These are phyloP conservation scores for Spencermartinsiella ligniputridi DNA, from an alignment of 1,139 yeast genomes.

Conservation along the genomic window DNA sequence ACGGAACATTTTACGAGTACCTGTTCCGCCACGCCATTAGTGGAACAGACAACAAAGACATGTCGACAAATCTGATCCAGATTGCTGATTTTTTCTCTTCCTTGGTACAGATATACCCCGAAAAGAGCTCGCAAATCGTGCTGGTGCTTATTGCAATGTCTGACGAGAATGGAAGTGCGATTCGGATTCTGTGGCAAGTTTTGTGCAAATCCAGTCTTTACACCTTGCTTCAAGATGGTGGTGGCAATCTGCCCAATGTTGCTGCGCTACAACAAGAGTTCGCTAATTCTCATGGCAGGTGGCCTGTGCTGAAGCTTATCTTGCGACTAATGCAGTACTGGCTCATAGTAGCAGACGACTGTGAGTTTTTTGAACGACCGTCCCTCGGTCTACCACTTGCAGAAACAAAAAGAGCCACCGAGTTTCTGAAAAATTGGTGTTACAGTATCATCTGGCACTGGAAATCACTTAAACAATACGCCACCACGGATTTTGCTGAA, in stretches of 20 bases:
- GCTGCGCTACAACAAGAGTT: not conserved
- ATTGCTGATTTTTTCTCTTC: not conserved
- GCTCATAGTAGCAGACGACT: conserved; percentile 65
- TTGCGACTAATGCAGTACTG: conserved; percentile 54
- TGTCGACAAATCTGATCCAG: not conserved
- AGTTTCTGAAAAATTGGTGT: conserved; percentile 52
- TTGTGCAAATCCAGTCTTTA: conserved; percentile 16
- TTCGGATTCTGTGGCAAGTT: conserved; percentile 23
- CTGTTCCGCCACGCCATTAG: not conserved
- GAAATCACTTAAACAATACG: conserved; percentile 8
- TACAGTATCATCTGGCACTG: conserved; percentile 51
- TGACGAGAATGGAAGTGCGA: conserved; percentile 18
- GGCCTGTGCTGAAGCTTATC: conserved; percentile 33
- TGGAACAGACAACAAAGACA: not conserved
- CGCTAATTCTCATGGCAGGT: conserved; percentile 7
- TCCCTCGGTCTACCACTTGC: conserved; percentile 40
- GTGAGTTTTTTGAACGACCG: conserved; percentile 42
- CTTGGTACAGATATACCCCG: not conserved
- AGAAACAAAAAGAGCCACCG: conserved; percentile 45
- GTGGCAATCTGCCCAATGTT: not conserved
- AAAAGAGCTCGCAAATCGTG: not conserved
- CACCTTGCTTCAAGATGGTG: not conserved
- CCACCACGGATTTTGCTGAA: conserved; percentile 6
- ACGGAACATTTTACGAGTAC: not conserved
- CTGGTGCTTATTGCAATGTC: conserved; percentile 16